phyloP scores from a whole-genome alignment of 257 asterid species.

The Cinchona pubescens region DNA sequence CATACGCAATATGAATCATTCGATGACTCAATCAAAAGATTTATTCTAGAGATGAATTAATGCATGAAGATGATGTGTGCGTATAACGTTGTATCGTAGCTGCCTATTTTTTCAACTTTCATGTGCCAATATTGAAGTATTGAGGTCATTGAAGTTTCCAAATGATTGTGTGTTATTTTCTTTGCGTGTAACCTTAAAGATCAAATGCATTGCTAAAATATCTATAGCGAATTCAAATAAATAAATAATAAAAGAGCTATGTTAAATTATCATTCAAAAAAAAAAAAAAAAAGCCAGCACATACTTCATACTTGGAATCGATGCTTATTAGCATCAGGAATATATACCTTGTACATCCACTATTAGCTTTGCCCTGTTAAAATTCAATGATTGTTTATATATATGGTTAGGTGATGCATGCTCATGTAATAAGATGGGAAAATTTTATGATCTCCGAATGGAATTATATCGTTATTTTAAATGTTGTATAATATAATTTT shows the following conservation, averaged over 20 bases:
- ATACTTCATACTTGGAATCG: not conserved
- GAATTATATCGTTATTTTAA: too few species aligned
- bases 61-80: not conserved
- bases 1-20: slow-evolving; percentile 2
- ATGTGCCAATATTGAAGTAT: not conserved
- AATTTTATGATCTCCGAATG: too few species aligned
- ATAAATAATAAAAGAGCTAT: too few species aligned
- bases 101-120: not conserved
- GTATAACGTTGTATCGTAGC: slow-evolving; percentile 1
- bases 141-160: slow-evolving; percentile 8
- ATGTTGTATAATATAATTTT: too few species aligned
- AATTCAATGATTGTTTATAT: too few species aligned
- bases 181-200: not conserved
- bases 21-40: slow-evolving; percentile 4
- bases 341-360: not conserved
- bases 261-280: too few species aligned
- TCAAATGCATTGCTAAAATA: not conserved
- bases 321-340: not conserved
- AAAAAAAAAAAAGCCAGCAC: too few species aligned
- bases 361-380: not conserved
- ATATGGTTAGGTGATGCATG: not conserved
- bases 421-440: not conserved
- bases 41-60: slow-evolving; percentile 1
- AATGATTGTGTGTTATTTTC: slow-evolving; percentile 31
- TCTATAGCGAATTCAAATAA: not conserved